Evolutionary conservation across 139 green algal species (phyloP).

Genomic region (Chlorella sp.): DNA sequence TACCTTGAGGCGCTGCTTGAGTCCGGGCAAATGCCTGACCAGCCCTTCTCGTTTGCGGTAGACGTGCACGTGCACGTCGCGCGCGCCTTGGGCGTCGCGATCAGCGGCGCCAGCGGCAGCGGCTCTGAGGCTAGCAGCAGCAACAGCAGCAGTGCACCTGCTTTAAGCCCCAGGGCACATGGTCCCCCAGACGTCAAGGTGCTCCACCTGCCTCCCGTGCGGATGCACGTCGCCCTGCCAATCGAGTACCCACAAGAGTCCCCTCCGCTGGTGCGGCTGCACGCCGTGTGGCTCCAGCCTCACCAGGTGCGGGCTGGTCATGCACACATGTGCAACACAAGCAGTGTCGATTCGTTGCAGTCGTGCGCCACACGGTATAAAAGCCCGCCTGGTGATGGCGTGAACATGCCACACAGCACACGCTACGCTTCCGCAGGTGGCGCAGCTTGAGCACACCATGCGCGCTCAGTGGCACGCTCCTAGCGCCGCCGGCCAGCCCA

Average conservation of each 20-base stretch:
- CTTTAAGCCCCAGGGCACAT: too few species aligned
- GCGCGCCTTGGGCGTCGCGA: too few species aligned
- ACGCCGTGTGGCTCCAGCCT: constrained; percentile 34
- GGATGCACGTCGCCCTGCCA: background rate
- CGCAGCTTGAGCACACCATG: too few species aligned
- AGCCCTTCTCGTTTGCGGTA: too few species aligned
- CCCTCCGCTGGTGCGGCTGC: constrained; percentile 16
- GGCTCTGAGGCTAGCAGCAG: background rate
- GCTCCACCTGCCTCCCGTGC: background rate
- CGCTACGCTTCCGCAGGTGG: too few species aligned
- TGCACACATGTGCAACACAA: too few species aligned
- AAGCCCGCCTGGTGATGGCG: constrained; percentile 26
- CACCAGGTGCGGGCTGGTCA: too few species aligned
- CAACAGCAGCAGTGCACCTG: constrained; percentile 3
- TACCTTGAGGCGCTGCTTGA: too few species aligned
- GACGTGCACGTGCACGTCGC: too few species aligned
- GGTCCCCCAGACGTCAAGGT: background rate
- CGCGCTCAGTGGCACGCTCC: too few species aligned
- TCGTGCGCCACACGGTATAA: constrained; percentile 2
- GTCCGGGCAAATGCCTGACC: too few species aligned
- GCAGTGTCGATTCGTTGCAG: too few species aligned
- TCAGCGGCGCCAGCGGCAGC: background rate
- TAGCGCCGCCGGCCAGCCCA: constrained; percentile 20
- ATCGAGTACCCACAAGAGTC: constrained; percentile 27
- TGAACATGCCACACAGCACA: background rate